Evolutionary conservation across 441 rosid species (phyloP).

Genomic region (Gossypium davidsonii): DNA sequence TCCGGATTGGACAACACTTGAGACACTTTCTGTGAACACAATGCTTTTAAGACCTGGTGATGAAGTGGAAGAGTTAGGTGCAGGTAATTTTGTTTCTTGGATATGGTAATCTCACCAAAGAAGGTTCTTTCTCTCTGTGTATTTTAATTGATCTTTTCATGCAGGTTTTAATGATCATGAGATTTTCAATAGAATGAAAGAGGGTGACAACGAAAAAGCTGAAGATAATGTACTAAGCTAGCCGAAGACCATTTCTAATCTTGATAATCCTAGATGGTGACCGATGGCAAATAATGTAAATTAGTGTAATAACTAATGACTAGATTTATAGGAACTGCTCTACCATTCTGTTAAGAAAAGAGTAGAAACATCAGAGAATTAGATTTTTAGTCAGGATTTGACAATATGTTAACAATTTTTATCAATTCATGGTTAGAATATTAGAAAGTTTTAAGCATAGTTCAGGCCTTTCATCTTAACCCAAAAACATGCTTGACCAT

Average conservation of each 20-base stretch:
- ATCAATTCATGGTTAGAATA: background rate
- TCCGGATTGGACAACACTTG: conserved; percentile 70
- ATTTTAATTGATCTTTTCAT: conserved; percentile 7
- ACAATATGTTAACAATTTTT: background rate
- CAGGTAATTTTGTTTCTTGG: conserved; percentile 41
- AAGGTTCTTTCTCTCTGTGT: background rate
- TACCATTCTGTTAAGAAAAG: background rate
- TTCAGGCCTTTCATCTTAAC: background rate
- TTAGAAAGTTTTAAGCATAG: background rate
- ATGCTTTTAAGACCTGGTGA: conserved; percentile 37
- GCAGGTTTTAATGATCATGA: conserved; percentile 79
- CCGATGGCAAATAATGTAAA: background rate
- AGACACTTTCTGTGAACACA: conserved; percentile 34
- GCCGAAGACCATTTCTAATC: conserved; percentile 2
- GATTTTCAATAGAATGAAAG: conserved; percentile 48
- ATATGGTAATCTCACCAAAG: background rate
- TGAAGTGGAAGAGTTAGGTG: conserved; percentile 49
- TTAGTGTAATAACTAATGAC: conserved; percentile 1
- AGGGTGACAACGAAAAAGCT: conserved; percentile 33
- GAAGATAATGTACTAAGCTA: conserved; percentile 21
- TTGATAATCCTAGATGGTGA: conserved; percentile 2
- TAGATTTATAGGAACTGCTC: background rate
- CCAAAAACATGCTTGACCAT: background rate
- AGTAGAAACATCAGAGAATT: background rate
- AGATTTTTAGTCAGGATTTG: background rate